phyloP scores from a whole-genome alignment of 2,329 filamentous ascomycete genomes.

The Epichloe gansuensis region DNA sequence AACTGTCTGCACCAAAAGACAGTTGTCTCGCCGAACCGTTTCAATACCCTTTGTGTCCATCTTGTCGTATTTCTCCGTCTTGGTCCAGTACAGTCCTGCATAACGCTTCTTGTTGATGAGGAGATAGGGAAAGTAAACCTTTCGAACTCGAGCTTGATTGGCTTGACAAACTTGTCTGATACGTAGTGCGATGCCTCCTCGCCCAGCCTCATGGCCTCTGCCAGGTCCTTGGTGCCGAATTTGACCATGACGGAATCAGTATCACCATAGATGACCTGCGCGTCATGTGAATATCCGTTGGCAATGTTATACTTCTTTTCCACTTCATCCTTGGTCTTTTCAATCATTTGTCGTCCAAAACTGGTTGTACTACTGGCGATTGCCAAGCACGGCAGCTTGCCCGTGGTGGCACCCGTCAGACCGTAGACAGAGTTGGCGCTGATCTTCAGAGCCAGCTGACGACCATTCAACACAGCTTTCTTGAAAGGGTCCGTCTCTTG shows the following conservation, averaged over 20 bases:
- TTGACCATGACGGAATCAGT: constrained; percentile 99
- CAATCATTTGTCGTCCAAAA: constrained; percentile 98
- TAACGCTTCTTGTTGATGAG: constrained; percentile 99
- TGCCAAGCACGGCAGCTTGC: constrained; percentile 85
- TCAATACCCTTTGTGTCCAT: constrained; percentile 99
- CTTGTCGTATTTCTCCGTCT: constrained; percentile 89
- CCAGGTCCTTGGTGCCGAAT: constrained; percentile 79
- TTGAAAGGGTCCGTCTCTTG: constrained; percentile 91
- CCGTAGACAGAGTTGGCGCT: constrained; percentile 98
- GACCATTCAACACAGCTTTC: constrained; percentile 93
- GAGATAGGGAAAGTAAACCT: constrained; percentile 95
- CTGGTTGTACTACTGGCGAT: constrained; percentile 96
- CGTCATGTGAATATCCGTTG: constrained; percentile 89
- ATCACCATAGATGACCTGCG: constrained; percentile 95
- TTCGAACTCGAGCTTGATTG: constrained; percentile 99
- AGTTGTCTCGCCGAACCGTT: constrained; percentile 94
- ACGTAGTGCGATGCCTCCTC: constrained; percentile 83
- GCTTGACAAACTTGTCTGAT: constrained; percentile 84
- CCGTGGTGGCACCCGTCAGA: constrained; percentile 88
- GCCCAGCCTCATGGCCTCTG: constrained; percentile 88
- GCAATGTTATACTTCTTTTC: constrained; percentile 80
- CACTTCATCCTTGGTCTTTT: constrained; percentile 93
- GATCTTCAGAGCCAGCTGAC: constrained; percentile 89
- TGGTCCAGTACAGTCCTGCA: constrained; percentile 95
- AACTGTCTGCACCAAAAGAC: constrained; percentile 85